A percentile compares a stretch with the other conserved stretches of the same genome.
phyloP scores from a whole-genome alignment of 1,139 yeast species.

The Martiniozyma asiatica region DNA sequence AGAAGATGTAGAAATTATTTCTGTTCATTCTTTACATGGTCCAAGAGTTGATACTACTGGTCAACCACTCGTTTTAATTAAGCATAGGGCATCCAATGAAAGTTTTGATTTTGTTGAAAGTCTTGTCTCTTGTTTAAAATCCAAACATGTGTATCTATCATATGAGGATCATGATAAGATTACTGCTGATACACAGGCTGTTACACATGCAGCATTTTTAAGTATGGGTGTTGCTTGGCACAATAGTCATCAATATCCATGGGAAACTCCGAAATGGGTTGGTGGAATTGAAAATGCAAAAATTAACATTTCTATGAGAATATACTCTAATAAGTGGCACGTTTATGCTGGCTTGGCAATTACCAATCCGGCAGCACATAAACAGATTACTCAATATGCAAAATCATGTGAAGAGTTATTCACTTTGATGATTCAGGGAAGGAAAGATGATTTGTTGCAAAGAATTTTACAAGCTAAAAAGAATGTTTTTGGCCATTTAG shows the following conservation, averaged over 20 bases:
- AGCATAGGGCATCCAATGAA: constrained; percentile 53
- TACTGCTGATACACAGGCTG: constrained; percentile 98
- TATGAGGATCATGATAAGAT: constrained; percentile 85
- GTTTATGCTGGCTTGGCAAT: constrained; percentile 96
- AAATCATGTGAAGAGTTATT: constrained; percentile 73
- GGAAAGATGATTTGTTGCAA: constrained; percentile 40
- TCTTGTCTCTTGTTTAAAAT: constrained; percentile 59
- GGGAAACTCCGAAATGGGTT: constrained; percentile 79
- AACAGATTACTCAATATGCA: constrained; percentile 83
- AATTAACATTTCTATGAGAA: constrained; percentile 81
- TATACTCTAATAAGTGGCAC: constrained; percentile 91
- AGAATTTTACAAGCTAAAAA: constrained; percentile 58
- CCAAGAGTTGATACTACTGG: constrained; percentile 83
- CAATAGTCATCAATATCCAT: constrained; percentile 71
- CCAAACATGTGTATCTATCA: constrained; percentile 65
- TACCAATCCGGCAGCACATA: constrained; percentile 89
- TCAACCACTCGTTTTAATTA: constrained; percentile 81
- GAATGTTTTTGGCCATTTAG: constrained; percentile 61
- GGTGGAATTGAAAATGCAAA: constrained; percentile 97
- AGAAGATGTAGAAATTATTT: constrained; percentile 64
- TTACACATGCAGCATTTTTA: constrained; percentile 92
- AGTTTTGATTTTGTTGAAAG: constrained; percentile 49
- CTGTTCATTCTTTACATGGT: constrained; percentile 90
- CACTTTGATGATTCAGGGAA: constrained; percentile 68
- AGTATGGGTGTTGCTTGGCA: constrained; percentile 98